These are phyloP conservation scores for Aspergillus spinulosporus DNA, from an alignment of 2,329 filamentous ascomycete species.

Conservation along the genomic window DNA sequence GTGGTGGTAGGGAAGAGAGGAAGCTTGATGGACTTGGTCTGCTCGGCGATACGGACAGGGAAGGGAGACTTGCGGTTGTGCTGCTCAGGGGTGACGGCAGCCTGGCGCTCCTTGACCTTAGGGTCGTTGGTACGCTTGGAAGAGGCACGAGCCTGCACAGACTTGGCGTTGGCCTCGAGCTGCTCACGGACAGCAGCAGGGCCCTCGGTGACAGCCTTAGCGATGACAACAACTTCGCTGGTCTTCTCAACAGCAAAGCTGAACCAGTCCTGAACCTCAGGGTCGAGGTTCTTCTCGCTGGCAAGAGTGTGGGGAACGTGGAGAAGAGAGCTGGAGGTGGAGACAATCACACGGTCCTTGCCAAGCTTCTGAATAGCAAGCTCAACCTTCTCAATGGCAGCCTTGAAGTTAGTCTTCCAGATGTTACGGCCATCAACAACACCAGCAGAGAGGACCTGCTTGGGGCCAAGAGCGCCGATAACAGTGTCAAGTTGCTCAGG, in stretches of 20 bases:
- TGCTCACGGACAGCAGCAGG: slow-evolving; percentile 80
- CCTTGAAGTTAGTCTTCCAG: slow-evolving; percentile 99
- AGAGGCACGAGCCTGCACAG: slow-evolving; percentile 82
- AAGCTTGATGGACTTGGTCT: slow-evolving; percentile 89
- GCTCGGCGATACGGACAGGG: slow-evolving; percentile 77
- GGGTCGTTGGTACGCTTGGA: slow-evolving; percentile 97
- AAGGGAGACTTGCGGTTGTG: slow-evolving; percentile 94
- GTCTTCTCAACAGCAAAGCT: slow-evolving; percentile 96
- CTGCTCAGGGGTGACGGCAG: slow-evolving; percentile 76
- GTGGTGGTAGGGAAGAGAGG: slow-evolving; percentile 98
- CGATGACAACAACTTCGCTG: slow-evolving; percentile 83
- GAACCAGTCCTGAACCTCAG: slow-evolving; percentile 97
- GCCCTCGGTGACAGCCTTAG: slow-evolving; percentile 94
- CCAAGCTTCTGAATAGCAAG: slow-evolving; percentile 90
- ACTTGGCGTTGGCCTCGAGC: slow-evolving; percentile 96
- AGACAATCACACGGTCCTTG: slow-evolving; percentile 95
- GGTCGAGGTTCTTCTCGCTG: slow-evolving; percentile 96
- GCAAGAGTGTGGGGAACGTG: slow-evolving; percentile 97
- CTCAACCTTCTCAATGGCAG: slow-evolving; percentile 88
- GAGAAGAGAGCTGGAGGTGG: slow-evolving; percentile 95
- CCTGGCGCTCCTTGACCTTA: slow-evolving; percentile 93
- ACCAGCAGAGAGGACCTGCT: slow-evolving; percentile 90
- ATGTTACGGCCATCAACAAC: slow-evolving; percentile 99
- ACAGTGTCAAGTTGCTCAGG: slow-evolving; percentile 94
- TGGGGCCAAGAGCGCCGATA: slow-evolving; percentile 75